Conservation (phyloP, 2,329 filamentous ascomycete genomes). For the Parasarocladium wereldwijsianum region DNA sequence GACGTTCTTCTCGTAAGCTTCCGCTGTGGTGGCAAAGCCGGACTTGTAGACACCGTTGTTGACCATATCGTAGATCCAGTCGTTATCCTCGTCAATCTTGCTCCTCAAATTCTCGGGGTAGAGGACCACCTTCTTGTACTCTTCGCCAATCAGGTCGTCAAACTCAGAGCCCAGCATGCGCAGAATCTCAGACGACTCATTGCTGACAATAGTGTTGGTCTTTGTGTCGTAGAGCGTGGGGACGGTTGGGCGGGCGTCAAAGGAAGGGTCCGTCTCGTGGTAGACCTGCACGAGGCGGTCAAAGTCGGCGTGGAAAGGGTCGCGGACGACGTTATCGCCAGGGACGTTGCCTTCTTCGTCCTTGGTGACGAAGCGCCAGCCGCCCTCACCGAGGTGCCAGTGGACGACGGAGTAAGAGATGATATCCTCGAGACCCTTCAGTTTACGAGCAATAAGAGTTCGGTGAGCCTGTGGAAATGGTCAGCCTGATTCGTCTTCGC, state of each 20-base stretch:
- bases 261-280: slow-evolving; percentile 58
- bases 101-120: slow-evolving; percentile 49
- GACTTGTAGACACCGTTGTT: slow-evolving; percentile 62
- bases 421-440: slow-evolving; percentile 84
- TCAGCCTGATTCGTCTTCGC: too few species aligned
- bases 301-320: slow-evolving; percentile 55
- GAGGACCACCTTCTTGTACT: slow-evolving; percentile 47
- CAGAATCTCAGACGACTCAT: slow-evolving; percentile 85
- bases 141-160: slow-evolving; percentile 48
- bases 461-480: slow-evolving; percentile 75
- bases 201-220: slow-evolving; percentile 65
- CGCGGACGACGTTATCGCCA: slow-evolving; percentile 49
- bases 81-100: slow-evolving; percentile 63
- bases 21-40: slow-evolving; percentile 74
- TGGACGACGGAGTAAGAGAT: slow-evolving; percentile 73
- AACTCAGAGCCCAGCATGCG: slow-evolving; percentile 80
- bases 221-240: slow-evolving; percentile 76
- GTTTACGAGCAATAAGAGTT: slow-evolving; percentile 69
- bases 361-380: slow-evolving; percentile 69
- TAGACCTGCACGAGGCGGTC: slow-evolving; percentile 65
- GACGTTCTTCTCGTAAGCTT: slow-evolving; percentile 68
- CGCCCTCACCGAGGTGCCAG: slow-evolving; percentile 63
- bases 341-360: slow-evolving; percentile 34
- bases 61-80: slow-evolving; percentile 65
- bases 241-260: slow-evolving; percentile 71